Evolutionary conservation across 140 eudicot genomes (phyloP).

Genomic region (Stevia rebaudiana): DNA sequence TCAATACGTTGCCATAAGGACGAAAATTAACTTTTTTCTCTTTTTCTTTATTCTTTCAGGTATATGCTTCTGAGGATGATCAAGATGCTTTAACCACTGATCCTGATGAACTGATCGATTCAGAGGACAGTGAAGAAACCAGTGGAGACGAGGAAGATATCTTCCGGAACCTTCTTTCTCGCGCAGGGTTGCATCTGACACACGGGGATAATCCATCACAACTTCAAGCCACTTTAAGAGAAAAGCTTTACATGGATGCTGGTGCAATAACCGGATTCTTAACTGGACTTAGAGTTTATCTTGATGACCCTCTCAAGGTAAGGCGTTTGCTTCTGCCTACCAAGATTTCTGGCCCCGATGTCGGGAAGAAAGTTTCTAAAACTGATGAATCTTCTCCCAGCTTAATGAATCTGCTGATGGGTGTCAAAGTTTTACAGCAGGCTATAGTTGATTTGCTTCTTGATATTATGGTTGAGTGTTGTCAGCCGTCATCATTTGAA

Average conservation of each 20-base stretch:
- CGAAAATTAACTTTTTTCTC: not conserved
- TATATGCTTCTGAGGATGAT: conserved; percentile 93
- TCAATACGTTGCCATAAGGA: too few species aligned
- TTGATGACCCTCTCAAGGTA: conserved; percentile 96
- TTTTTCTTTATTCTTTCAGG: too few species aligned
- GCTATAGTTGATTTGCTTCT: conserved; percentile 92
- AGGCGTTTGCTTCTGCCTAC: conserved; percentile 94
- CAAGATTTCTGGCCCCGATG: conserved; percentile 56
- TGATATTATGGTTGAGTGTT: conserved; percentile 98
- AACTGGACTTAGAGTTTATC: conserved; percentile 96
- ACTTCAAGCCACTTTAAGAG: conserved; percentile 92
- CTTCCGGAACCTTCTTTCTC: conserved; percentile 88
- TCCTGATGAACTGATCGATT: conserved; percentile 94
- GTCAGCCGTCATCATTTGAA: conserved; percentile 72
- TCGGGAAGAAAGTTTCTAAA: conserved; percentile 54
- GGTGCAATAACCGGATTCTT: conserved; percentile 93
- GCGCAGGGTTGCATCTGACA: conserved; percentile 87
- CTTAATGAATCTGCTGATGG: conserved; percentile 89
- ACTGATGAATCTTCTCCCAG: conserved; percentile 88
- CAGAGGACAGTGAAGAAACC: conserved; percentile 92
- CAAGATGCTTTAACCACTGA: conserved; percentile 95
- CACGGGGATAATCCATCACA: conserved; percentile 89
- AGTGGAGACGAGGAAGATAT: conserved; percentile 97
- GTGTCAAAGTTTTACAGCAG: conserved; percentile 93
- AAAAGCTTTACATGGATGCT: conserved; percentile 97